Base-by-base conservation (phyloP, 2,329 filamentous ascomycete genomes). In the Aspergillus uvarum region DNA sequence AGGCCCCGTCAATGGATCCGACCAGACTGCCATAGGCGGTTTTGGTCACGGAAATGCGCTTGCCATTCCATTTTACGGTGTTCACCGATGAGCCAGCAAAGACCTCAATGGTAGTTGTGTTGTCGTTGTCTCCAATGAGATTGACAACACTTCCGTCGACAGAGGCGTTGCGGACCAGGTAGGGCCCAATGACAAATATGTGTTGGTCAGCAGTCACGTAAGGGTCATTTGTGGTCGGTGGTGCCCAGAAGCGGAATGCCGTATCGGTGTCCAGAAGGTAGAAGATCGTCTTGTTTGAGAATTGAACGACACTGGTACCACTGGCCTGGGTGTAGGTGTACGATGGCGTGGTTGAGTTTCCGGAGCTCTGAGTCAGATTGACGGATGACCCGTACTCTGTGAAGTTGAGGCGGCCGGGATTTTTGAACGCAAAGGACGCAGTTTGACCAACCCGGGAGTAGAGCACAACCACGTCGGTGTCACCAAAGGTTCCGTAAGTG, bases 241-340 rank as follows among this genome's bases (percentile, higher is more conserved):
- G 80, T 2, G 83, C 83, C 74, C 82, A 86, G 67, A 86, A 84
- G 5, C 80, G 81, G 80, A 82, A 86, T 1, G 82, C 84, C 0
- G 82, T 79, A 11, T 77, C 69, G 22, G 80, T 77, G 48, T 86
- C 83, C 4, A 86, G 75, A 5, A 87, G 74, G 58, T 84, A 83
- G 4, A 82, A 72, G 1, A 84, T 60, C 2, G 82, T 73, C 0
- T 80, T 79, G 53, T 83, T 81, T 0, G 80, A 80, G 55, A 85
- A 81, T 44, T 79, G 72, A 2, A 86, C 66, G 0, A 78, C 76
- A 0, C 80, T 82, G 2, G 75, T 64, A 0, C 82, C 82, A 6
- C 77, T 63, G 2, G 68, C 72, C 70, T 85, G 83, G 0, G 72
- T 80, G 59, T 83, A 85, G 0, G 69, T 77, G 56, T 82, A 80